These are phyloP conservation scores for Teratosphaeria pseudoeucalypti DNA, from an alignment of 2,329 filamentous ascomycete genomes.

Conservation along the genomic window DNA sequence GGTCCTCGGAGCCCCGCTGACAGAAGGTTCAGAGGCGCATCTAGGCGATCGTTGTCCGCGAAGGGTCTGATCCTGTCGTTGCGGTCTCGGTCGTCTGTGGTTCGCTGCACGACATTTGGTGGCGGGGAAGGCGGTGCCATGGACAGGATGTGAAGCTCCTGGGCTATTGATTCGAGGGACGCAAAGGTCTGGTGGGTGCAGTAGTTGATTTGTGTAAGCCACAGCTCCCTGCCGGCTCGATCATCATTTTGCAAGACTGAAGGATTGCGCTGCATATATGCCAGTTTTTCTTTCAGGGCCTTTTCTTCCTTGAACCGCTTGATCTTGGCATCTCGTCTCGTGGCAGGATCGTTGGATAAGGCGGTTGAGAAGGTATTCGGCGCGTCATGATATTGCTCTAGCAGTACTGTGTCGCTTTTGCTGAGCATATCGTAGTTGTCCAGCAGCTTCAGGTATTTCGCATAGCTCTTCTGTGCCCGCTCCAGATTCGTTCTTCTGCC, in stretches of 20 bases:
- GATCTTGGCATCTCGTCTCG: conserved; percentile 74
- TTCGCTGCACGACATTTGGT: conserved; percentile 24
- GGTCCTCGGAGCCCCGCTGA: conserved; percentile 46
- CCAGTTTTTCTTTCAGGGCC: conserved; percentile 71
- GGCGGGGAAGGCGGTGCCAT: conserved; percentile 52
- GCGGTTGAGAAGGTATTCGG: conserved; percentile 64
- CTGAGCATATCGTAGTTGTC: conserved; percentile 70
- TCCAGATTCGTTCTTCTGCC: conserved; percentile 51
- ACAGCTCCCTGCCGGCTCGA: conserved; percentile 66
- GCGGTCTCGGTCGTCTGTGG: conserved; percentile 38
- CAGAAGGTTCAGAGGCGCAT: conserved; percentile 49
- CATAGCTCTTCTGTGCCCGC: conserved; percentile 59
- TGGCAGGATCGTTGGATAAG: conserved; percentile 54
- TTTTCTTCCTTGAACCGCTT: conserved; percentile 77
- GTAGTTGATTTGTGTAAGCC: conserved; percentile 65
- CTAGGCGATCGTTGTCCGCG: conserved; percentile 56
- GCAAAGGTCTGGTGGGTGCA: conserved; percentile 73
- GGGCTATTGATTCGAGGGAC: conserved; percentile 73
- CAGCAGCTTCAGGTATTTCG: conserved; percentile 63
- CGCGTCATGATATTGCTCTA: conserved; percentile 63
- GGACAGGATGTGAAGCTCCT: conserved; percentile 73
- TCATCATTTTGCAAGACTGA: conserved; percentile 64
- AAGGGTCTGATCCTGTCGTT: conserved; percentile 24
- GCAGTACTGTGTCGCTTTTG: conserved; percentile 54
- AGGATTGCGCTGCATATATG: conserved; percentile 53